Base-by-base conservation (phyloP, 345 rosid genomes). In the Corchorus capsularis region DNA sequence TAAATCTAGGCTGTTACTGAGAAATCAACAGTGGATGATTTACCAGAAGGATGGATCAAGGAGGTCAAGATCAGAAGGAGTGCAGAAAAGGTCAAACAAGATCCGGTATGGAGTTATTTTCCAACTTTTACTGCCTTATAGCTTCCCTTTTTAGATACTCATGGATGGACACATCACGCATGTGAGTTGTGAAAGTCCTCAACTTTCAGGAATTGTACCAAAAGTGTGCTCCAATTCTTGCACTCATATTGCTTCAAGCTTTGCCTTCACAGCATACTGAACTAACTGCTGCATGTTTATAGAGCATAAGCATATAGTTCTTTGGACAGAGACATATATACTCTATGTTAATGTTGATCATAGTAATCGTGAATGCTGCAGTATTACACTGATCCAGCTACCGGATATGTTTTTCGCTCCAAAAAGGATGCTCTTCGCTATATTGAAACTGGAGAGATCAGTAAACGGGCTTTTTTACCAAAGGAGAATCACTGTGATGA, bases 11-110 rank as follows among this genome's bases (percentile, higher is more conserved):
- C 78, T 56, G 74, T 43, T 34, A 83, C 78, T 19, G 72, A 49
- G 74, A 80, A 73, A 60, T 64, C 81, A 60, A 71, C 73, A 4
- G 71, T 15, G 20, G 78, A 63, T 45, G 85, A 80, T 76, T 80
- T 76, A 74, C 87, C 87, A 2, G 75, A 81, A 20, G 84, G 85
- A 41, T 86, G 87, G 89, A 74, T 74, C 55, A 86, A 80, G 79
- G 83, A 84, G 69, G 43, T 73, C 69, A 82, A 75, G 76, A 41
- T 76, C 43, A 76, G 11, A 79, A 82, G n/a, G 57, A 71, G 7
- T 50, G 70, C 75, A 71, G 2, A 8, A 35, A 56, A 72, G 79
- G 72, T 17, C 20, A 82, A 59, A 69, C 80, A 22, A 69, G 85
- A 86, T 70, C 75, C 69, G 55, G 89, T 86, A 79, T 69, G 80